These are phyloP conservation scores for Fomitiporia mediterranea DNA, from an alignment of 1,284 basidiomycete species.

Conservation along the genomic window DNA sequence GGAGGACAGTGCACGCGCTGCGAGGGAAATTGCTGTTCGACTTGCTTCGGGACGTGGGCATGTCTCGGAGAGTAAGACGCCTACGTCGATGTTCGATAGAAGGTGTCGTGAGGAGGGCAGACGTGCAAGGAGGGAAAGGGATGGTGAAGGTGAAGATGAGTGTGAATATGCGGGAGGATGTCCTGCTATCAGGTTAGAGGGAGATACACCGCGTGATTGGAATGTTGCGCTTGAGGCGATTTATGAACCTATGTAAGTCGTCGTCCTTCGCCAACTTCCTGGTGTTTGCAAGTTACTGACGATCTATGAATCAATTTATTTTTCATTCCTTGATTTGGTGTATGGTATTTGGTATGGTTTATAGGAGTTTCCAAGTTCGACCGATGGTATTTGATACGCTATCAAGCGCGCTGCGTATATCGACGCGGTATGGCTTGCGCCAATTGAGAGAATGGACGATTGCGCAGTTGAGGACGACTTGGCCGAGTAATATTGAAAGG, in stretches of 20 bases:
- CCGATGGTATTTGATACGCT: constrained; percentile 27
- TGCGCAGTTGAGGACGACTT: constrained; percentile 26
- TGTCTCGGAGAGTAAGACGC: not conserved
- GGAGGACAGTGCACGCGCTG: constrained; percentile 10
- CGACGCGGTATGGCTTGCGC: constrained; percentile 34
- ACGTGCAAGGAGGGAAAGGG: not conserved
- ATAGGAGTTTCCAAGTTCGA: constrained; percentile 26
- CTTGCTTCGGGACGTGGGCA: not conserved
- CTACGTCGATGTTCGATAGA: not conserved
- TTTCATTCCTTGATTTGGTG: not conserved
- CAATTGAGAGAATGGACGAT: constrained; percentile 29
- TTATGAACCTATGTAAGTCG: constrained; percentile 32
- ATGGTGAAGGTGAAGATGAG: constrained; percentile 23
- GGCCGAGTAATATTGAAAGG: constrained; percentile 29
- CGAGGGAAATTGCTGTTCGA: constrained; percentile 6
- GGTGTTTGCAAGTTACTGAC: not conserved
- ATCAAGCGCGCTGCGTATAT: constrained; percentile 30
- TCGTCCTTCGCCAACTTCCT: too few relatives aligned
- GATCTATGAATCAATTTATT: not conserved
- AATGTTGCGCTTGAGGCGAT: constrained; percentile 30
- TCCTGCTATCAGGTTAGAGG: constrained; percentile 28
- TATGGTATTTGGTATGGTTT: not conserved
- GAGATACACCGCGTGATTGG: constrained; percentile 31
- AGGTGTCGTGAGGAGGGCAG: not conserved
- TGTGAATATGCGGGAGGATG: constrained; percentile 30